Conservation (phyloP, 2,329 filamentous ascomycete genomes). For the Fusarium sp. region DNA sequence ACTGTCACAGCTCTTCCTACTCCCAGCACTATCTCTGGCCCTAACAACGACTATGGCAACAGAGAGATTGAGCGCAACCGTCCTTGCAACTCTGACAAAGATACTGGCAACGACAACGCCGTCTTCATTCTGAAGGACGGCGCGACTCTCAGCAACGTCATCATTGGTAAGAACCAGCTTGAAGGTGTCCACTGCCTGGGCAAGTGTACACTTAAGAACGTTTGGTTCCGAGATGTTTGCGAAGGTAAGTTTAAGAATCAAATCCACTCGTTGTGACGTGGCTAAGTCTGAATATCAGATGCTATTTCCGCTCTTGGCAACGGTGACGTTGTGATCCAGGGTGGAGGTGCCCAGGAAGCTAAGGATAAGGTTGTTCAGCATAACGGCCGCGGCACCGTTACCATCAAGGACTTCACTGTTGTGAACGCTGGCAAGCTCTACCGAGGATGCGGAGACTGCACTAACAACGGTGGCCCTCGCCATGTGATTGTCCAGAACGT, state of each 20-base stretch:
- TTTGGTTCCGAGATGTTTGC: slow-evolving; percentile 6
- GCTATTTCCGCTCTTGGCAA: slow-evolving; percentile 1
- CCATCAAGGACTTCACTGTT: slow-evolving; percentile 27
- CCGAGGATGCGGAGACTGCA: slow-evolving; percentile 31
- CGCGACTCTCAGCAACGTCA: slow-evolving; percentile 65
- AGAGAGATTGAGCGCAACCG: background rate
- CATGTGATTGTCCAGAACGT: slow-evolving; percentile 26
- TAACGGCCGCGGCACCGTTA: slow-evolving; percentile 28
- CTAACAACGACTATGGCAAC: background rate
- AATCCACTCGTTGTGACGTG: background rate
- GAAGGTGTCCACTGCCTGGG: slow-evolving; percentile 66
- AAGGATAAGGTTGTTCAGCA: slow-evolving; percentile 36
- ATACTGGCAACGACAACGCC: slow-evolving; percentile 10
- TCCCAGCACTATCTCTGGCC: background rate
- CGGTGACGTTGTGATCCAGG: slow-evolving; percentile 2
- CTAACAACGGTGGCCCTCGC: slow-evolving; percentile 33
- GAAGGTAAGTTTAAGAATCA: background rate
- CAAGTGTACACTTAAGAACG: slow-evolving; percentile 54
- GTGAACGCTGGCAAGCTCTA: slow-evolving; percentile 32
- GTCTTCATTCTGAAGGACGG: slow-evolving; percentile 64
- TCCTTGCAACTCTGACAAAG: slow-evolving; percentile 10
- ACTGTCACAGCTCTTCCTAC: background rate
- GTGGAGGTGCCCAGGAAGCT: slow-evolving; percentile 31
- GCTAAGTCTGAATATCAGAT: background rate
- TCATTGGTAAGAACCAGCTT: slow-evolving; percentile 65